Evolutionary conservation across 352 stramenopile species (phyloP).

Genomic region (Phytophthora podocarpi): DNA sequence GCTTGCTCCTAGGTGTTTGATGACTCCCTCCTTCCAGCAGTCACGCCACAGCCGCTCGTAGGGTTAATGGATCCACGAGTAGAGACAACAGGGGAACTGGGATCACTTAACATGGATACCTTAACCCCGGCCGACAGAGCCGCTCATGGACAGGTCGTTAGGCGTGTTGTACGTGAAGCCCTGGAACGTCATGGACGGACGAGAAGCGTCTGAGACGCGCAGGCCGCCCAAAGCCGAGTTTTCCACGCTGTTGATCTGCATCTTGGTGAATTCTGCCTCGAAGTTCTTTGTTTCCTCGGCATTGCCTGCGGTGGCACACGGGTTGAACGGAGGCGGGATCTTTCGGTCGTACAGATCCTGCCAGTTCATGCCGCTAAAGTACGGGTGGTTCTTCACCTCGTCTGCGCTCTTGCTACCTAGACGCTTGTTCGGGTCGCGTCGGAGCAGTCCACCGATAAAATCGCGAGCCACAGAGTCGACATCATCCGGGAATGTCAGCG

Average conservation of each 20-base stretch:
- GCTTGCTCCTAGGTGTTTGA: neutral
- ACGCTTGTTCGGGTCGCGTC: constrained; percentile 78
- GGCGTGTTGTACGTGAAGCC: constrained; percentile 91
- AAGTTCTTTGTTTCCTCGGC: constrained; percentile 90
- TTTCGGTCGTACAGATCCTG: constrained; percentile 84
- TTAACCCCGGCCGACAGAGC: constrained; percentile 67
- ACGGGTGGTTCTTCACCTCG: constrained; percentile 88
- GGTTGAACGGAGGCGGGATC: constrained; percentile 85
- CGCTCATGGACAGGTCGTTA: constrained; percentile 83
- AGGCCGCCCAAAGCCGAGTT: constrained; percentile 66
- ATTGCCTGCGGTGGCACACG: constrained; percentile 64
- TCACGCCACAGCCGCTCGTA: constrained; percentile 10
- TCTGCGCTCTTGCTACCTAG: constrained; percentile 78
- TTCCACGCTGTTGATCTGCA: constrained; percentile 89
- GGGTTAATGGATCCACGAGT: constrained; percentile 19
- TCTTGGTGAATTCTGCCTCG: constrained; percentile 90
- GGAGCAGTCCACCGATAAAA: constrained; percentile 86
- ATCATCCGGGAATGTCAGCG: constrained; percentile 89
- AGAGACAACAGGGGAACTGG: neutral
- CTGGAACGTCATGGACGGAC: constrained; percentile 89
- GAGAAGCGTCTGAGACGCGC: constrained; percentile 76
- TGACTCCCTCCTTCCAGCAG: constrained; percentile 29
- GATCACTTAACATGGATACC: constrained; percentile 18
- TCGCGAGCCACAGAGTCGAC: constrained; percentile 71
- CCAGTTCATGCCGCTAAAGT: constrained; percentile 86